Evolutionary conservation across 805 yeast species (phyloP), one percentile per base, ranked within the genome.

Genomic region (Cephaloascus albidus): DNA sequence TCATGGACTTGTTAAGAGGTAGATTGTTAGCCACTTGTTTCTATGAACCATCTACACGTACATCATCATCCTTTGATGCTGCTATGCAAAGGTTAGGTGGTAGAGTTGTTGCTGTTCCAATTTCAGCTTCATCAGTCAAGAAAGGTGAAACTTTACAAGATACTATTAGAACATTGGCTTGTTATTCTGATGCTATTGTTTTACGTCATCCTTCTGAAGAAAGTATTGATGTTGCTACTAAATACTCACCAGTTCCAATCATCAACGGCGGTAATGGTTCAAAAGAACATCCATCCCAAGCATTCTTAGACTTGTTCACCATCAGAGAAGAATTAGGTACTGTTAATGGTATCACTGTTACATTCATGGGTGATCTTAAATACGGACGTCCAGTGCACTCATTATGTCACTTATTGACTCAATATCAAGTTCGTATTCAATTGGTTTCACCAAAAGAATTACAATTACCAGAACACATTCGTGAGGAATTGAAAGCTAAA

Each of bases 31-130:
- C 96, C 36, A 94, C 97, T 10, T 81, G 93, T 71, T 93, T 93
- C 72, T 93, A 88, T 63, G 99, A 93, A 70, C 98, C 99, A 50
- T 87, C 96, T 4, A 94, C 99, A 32, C 78, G 99, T 67, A 93
- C 99, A 27, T 78, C 94, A 16, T 80, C 97, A 18, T 93, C 97
- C 1, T 94, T 94, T 60, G 96, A 93, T 61, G 96, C 96, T 52
- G 99, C 99, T 44, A 93, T 93, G 98, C 97, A 93, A 72, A 85
- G 99, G 69, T 74, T 93, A 53, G 99, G 99, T 61, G 99, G 99
- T 58, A 79, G 96, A 64, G 95, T 88, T 50, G 85, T 94, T 49
- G 76, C 94, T 40, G 84, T 93, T 47, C 74, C 85, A 45, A 84
- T 93, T 44, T 78, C 76, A 47, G 74, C 88, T 27, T 89, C 97